Percentiles rank a stretch among this genome's conserved stretches.
Evolutionary conservation across 306 rosid genomes (phyloP).

Genomic region (Acacia confusa): DNA sequence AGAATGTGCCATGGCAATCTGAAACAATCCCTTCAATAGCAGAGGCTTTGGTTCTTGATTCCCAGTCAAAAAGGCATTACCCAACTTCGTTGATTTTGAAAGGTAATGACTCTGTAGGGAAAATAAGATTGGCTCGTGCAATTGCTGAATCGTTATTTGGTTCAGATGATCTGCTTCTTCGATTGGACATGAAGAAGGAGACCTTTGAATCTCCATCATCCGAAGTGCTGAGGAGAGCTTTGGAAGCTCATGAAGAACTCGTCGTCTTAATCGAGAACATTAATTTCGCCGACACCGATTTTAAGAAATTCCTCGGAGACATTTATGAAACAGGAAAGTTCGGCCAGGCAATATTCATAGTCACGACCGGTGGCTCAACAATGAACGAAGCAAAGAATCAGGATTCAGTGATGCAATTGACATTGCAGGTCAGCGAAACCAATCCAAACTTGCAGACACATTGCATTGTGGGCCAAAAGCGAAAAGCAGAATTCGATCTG

Average conservation of each 20-base stretch:
- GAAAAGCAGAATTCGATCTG: constrained; percentile 59
- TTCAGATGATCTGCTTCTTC: constrained; percentile 53
- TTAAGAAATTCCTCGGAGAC: constrained; percentile 60
- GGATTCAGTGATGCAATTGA: constrained; percentile 48
- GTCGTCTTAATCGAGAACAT: constrained; percentile 65
- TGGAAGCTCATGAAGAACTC: constrained; percentile 54
- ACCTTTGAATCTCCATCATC: constrained; percentile 31
- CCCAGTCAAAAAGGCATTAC: constrained; percentile 45
- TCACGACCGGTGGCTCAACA: constrained; percentile 49
- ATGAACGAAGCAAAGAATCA: constrained; percentile 35
- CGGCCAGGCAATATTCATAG: constrained; percentile 58
- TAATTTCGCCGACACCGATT: constrained; percentile 61
- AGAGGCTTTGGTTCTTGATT: constrained; percentile 52
- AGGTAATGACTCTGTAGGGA: constrained; percentile 74
- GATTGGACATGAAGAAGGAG: constrained; percentile 51
- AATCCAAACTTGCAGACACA: constrained; percentile 41
- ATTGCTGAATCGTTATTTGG: constrained; percentile 76
- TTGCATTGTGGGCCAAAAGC: constrained; percentile 46
- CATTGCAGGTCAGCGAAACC: constrained; percentile 46
- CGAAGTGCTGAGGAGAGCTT: constrained; percentile 44
- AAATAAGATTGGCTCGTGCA: constrained; percentile 65
- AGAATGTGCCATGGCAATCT: constrained; percentile 86
- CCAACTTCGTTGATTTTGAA: constrained; percentile 58
- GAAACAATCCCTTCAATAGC: constrained; percentile 72
- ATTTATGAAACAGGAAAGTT: constrained; percentile 59